phyloP scores from a whole-genome alignment of 441 rosid genomes.

The Bruguiera hainesii region DNA sequence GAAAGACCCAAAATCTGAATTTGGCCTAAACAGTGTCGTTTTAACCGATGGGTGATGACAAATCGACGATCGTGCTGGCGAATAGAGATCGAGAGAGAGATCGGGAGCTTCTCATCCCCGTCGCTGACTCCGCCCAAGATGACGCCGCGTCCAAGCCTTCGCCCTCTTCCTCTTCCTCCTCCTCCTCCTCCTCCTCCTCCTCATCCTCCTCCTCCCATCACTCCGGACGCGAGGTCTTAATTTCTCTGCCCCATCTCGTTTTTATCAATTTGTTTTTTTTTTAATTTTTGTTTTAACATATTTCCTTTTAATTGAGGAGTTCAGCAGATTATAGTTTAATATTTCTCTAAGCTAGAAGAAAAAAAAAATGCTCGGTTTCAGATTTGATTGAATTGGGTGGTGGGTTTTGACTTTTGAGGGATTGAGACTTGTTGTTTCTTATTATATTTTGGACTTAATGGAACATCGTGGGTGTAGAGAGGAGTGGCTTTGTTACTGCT shows the following conservation, averaged over 20 bases:
- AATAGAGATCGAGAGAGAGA: slow-evolving; percentile 60
- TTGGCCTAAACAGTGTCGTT: not conserved
- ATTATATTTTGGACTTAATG: too few species aligned
- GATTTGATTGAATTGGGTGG: not conserved
- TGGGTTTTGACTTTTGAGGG: too few species aligned
- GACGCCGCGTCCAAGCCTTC: slow-evolving; percentile 58
- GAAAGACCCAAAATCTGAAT: too few species aligned
- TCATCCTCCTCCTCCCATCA: slow-evolving; percentile 41
- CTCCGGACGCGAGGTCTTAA: slow-evolving; percentile 70
- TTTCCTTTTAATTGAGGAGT: not conserved
- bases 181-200: slow-evolving; percentile 50
- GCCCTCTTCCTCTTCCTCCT: slow-evolving; percentile 23
- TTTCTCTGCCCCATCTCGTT: not conserved
- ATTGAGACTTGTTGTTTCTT: too few species aligned
- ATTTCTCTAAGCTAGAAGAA: not conserved
- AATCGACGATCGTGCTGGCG: slow-evolving; percentile 63
- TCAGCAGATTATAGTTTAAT: not conserved
- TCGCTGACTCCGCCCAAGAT: slow-evolving; percentile 48
- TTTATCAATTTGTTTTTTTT: too few species aligned
- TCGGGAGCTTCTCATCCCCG: slow-evolving; percentile 94
- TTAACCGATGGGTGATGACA: slow-evolving; percentile 64
- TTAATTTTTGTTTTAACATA: not conserved
- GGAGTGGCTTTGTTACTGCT: too few species aligned
- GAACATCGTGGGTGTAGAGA: too few species aligned
- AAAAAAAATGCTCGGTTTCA: too few species aligned